These are phyloP conservation scores for Clonostachys solani DNA, from an alignment of 2,329 filamentous ascomycete species.

Conservation along the genomic window DNA sequence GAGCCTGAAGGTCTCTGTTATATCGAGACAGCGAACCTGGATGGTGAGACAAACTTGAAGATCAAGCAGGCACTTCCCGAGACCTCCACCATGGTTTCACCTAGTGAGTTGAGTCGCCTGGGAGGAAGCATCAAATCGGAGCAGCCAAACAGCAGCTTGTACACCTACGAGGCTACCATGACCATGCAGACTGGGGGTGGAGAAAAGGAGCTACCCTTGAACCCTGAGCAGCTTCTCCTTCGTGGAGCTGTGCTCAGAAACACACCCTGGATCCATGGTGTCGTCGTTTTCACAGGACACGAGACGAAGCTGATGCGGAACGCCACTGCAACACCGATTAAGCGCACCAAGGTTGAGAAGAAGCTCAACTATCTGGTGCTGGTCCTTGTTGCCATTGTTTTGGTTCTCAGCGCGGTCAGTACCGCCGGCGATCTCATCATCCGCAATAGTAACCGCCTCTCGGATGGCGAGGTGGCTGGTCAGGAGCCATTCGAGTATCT, in stretches of 20 bases:
- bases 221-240: conserved; percentile 88
- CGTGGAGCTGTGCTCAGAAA: conserved; percentile 92
- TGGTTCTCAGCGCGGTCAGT: conserved; percentile 81
- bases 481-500: conserved; percentile 51
- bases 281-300: conserved; percentile 90
- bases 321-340: conserved; percentile 94
- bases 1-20: conserved; percentile 98
- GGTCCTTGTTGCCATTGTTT: conserved; percentile 78
- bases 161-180: conserved; percentile 95
- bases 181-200: conserved; percentile 87
- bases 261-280: conserved; percentile 93
- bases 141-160: conserved; percentile 96
- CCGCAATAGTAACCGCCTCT: conserved; percentile 54
- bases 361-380: conserved; percentile 93
- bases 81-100: conserved; percentile 81
- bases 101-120: conserved; percentile 78
- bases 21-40: conserved; percentile 96
- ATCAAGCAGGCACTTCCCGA: conserved; percentile 97
- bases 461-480: conserved; percentile 37
- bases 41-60: conserved; percentile 97
- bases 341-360: conserved; percentile 91
- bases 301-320: conserved; percentile 99
- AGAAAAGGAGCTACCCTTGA: conserved; percentile 86
- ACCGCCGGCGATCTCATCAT: conserved; percentile 87
- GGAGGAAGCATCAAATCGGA: conserved; percentile 88